Conservation (phyloP, 768 basidiomycete genomes). For the Nevesoporus exiguus region DNA sequence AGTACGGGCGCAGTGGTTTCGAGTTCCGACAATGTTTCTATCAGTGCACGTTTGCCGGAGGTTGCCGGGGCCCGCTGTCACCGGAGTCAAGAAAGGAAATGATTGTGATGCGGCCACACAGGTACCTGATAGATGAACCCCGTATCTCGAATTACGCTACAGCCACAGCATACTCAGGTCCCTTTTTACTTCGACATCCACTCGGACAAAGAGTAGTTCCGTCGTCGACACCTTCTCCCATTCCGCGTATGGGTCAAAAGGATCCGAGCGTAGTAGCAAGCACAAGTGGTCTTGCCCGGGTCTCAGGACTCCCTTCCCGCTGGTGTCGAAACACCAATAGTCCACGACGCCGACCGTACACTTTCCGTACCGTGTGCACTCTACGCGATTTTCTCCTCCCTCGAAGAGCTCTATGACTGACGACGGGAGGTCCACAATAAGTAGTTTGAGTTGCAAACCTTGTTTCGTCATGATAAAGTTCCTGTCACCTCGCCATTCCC, state of each 20-base stretch:
- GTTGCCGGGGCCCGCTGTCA: too few species aligned
- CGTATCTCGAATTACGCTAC: conserved; percentile 2
- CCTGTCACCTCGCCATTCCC: conserved; percentile 26
- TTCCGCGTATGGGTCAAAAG: conserved; percentile 28
- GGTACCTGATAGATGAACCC: too few species aligned
- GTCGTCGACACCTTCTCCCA: conserved; percentile 26
- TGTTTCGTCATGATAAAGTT: conserved; percentile 33
- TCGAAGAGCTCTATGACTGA: conserved; percentile 17
- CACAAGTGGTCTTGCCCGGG: conserved; percentile 29
- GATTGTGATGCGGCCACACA: too few species aligned
- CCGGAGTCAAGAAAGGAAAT: too few species aligned
- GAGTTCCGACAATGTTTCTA: too few species aligned
- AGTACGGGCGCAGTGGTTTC: too few species aligned
- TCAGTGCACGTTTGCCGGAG: too few species aligned
- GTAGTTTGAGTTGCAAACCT: conserved; percentile 27
- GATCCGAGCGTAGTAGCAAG: conserved; percentile 26
- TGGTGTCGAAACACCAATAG: conserved; percentile 33
- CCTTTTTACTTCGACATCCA: conserved; percentile 17
- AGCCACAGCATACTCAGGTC: conserved; percentile 24
- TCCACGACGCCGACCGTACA: conserved; percentile 29
- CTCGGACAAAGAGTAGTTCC: conserved; percentile 26
- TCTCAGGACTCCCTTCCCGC: conserved; percentile 20
- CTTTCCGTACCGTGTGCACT: conserved; percentile 17
- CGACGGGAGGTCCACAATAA: conserved; percentile 23
- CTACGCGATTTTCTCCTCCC: conserved; percentile 6